Evolutionary conservation across 129 eudicot species (phyloP).

Genomic region (Glebionis coronaria): DNA sequence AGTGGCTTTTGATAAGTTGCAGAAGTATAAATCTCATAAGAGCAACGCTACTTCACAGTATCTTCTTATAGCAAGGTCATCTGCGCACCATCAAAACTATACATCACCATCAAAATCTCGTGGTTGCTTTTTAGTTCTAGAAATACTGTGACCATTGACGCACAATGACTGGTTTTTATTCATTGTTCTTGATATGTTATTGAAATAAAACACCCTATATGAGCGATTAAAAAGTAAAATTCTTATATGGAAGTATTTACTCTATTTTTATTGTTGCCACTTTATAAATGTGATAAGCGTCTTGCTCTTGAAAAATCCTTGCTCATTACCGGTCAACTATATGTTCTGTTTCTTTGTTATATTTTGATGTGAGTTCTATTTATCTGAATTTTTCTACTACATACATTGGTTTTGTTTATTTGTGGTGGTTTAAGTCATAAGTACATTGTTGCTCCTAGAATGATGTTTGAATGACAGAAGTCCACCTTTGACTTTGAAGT

Average conservation of each 20-base stretch:
- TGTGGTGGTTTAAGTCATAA: background rate
- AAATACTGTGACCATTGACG: background rate
- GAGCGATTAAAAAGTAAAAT: background rate
- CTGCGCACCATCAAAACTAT: too few species aligned
- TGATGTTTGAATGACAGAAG: background rate
- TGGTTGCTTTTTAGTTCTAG: background rate
- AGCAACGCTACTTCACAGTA: too few species aligned
- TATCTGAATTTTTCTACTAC: background rate
- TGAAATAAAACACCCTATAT: background rate
- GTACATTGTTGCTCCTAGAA: background rate
- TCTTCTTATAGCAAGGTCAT: too few species aligned
- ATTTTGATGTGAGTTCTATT: background rate
- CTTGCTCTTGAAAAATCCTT: slow-evolving; percentile 9
- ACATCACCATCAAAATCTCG: background rate
- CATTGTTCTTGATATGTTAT: background rate
- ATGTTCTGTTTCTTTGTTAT: background rate
- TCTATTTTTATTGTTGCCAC: too few species aligned
- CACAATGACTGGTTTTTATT: background rate
- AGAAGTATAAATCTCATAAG: too few species aligned
- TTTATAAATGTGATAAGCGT: background rate
- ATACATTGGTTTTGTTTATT: background rate
- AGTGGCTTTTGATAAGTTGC: too few species aligned
- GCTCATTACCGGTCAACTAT: background rate
- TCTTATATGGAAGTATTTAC: too few species aligned
- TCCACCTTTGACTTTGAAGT: background rate